phyloP scores from a whole-genome alignment of 2,329 filamentous ascomycete species.

The Calcarisporium arbuscula region DNA sequence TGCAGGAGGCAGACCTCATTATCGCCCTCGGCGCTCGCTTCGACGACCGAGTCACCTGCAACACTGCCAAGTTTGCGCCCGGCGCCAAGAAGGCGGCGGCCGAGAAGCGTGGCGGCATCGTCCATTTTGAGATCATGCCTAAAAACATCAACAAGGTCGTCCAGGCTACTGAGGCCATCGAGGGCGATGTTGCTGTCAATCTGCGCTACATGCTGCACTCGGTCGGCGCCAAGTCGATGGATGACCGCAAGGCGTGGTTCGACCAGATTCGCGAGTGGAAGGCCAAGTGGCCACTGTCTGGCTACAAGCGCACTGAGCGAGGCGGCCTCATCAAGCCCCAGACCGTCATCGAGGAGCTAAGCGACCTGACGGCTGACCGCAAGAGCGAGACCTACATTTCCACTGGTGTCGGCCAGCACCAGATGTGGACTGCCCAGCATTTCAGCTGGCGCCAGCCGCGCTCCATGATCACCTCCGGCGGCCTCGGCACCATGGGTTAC shows the following conservation, averaged over 20 bases:
- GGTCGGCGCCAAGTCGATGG: conserved; percentile 54
- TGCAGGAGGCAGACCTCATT: conserved; percentile 92
- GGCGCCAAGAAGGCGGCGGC: conserved; percentile 74
- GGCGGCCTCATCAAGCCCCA: conserved; percentile 87
- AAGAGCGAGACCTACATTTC: conserved; percentile 81
- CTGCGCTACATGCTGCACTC: conserved; percentile 66
- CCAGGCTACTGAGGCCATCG: conserved; percentile 87
- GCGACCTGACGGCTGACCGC: conserved; percentile 68
- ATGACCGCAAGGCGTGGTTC: conserved; percentile 76
- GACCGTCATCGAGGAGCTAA: conserved; percentile 81
- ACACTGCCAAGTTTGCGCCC: conserved; percentile 78
- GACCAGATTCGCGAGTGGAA: conserved; percentile 86
- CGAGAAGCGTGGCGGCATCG: conserved; percentile 83
- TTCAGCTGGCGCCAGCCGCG: conserved; percentile 88
- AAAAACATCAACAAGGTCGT: conserved; percentile 99
- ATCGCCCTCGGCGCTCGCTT: conserved; percentile 89
- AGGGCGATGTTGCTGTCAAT: conserved; percentile 82
- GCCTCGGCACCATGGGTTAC: conserved; percentile 82
- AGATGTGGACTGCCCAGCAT: conserved; percentile 97
- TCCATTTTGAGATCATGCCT: conserved; percentile 98
- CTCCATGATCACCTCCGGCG: conserved; percentile 91
- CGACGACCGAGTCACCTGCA: conserved; percentile 85
- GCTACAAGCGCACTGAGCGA: conserved; percentile 70
- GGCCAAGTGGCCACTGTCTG: conserved; percentile 72
- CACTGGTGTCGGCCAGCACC: conserved; percentile 91